Base-by-base conservation (phyloP, 1,139 yeast genomes). In the Geotrichum carabidarum region DNA sequence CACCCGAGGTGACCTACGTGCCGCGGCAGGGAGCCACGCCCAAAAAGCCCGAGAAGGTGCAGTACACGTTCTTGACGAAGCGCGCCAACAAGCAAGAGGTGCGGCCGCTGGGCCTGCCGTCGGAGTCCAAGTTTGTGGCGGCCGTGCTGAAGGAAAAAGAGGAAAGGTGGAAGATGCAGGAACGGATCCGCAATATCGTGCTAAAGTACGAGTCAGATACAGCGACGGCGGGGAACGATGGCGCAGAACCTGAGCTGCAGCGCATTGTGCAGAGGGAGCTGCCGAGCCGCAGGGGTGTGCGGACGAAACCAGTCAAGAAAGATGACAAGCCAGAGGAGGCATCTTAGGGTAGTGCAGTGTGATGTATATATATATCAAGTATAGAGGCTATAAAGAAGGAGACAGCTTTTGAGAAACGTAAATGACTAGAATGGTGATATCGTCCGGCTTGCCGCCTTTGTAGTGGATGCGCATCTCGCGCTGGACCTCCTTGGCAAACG, bases 391-490 rank as follows among this genome's bases (percentile, higher is more conserved):
- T 41, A 53, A 27, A 7, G 52, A 37, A 12, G 56, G 42, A 8
- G 34, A 15, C 8, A 41, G 38, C 30, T 54, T 50, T 14, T 57
- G 58, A 34, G 62, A 60, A 8, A 72, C 77, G 30, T 69, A 60
- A 55, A 90, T 81, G 64, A 87, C 77, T 1, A 91, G 84, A 14
- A 86, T 81, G 0, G 98, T 89, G 38, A 91, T 85, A 69, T 93
- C 99, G 71, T 93, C 99, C 53, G 90, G 95, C 71, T 93, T 93
- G 31, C 98, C 99, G 42, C 99, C 98, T 59, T 82, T 75, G 1
- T 88, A 86, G 2, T 91, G 82, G 47, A 86, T 71, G 59, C 79
- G 75, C 52, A 68, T 62, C 44, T 71, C 70, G 38, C 68, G 63
- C 4, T 85, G 78, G 54, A 88, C 75, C 62, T 87, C 94, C 66